Base-by-base conservation (phyloP, 148 eudicot species). In the Heliamphora exappendiculata region DNA sequence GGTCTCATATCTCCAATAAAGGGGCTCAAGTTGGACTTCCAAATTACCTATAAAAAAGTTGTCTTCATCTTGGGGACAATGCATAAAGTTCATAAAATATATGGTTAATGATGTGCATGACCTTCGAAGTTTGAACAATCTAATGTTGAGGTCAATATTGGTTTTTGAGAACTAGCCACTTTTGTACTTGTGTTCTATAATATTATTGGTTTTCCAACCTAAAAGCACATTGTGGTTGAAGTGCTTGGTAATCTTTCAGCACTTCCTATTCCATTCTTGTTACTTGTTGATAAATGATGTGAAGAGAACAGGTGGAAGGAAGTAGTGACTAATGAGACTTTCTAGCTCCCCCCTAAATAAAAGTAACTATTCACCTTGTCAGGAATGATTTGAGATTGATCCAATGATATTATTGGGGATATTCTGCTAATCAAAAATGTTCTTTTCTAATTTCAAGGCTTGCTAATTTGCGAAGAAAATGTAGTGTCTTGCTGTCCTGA, bases 151-250 rank as follows among this genome's bases (percentile, higher is more conserved):
- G 45, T 58, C 51, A 45, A 13, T 45, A 28, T 44, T 62, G 16
- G 22, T 22, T 69, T 24, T 44, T 69, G 57, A 49, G 74, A 37
- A 68, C 31, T 68, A 22, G 20, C 49, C 3, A 11, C 72, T 67
- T 13, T 31, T 24, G 13, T 68, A 10, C 3, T 1, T 49, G 14
- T 22, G 72, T 68, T 26, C 54, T 29, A 13, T 39, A 9, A 39
- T 66, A 66, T 44, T 20, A 44, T 44, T 68, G 28, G 24, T 29
- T 24, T 45, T 68, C n/a, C 22, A 19, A 45, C 20, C 54, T 45
- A 28, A 44, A 68, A 44, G 29, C 22, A 45, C n/a, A 44, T 33
- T 72, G 29, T 53, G 60, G 75, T 53, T 72, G 58, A 72, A 33
- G 19, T 53, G 17, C 10, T 17, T 16, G 51, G 26, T 22, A 9